Conservation (phyloP, 768 basidiomycete genomes). For the Mycena rebaudengoi region DNA sequence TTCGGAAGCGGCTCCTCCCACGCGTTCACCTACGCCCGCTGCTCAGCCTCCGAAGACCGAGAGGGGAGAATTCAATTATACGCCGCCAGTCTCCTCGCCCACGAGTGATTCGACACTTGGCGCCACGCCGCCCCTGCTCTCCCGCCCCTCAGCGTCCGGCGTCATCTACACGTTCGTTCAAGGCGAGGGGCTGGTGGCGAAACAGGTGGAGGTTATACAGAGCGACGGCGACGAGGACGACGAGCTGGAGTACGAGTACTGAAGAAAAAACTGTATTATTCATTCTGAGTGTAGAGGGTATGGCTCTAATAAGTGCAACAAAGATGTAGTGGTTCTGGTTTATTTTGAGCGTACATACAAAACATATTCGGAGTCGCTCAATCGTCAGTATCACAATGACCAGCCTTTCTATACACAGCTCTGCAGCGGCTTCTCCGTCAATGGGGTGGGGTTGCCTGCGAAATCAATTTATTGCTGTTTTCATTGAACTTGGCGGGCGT, state of each 20-base stretch:
- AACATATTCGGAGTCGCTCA: slow-evolving; percentile 42
- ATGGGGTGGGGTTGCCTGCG: slow-evolving; percentile 80
- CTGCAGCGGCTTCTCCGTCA: slow-evolving; percentile 73
- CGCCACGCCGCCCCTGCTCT: background rate
- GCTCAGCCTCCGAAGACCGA: background rate
- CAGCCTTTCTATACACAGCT: slow-evolving; percentile 64
- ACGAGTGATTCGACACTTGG: slow-evolving; percentile 16
- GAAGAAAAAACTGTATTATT: too few species aligned
- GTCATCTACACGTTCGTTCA: too few species aligned
- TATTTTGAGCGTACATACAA: too few species aligned
- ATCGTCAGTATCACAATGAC: slow-evolving; percentile 66
- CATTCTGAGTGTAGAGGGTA: too few species aligned
- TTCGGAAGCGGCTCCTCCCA: too few species aligned
- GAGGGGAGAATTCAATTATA: background rate
- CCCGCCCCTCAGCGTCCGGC: background rate
- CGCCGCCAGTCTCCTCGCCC: slow-evolving; percentile 12
- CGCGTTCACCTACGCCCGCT: background rate
- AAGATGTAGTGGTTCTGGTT: too few species aligned
- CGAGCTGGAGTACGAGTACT: background rate
- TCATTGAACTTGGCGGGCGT: too few species aligned
- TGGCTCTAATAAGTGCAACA: too few species aligned
- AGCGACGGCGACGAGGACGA: background rate
- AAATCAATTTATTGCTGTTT: background rate
- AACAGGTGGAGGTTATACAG: slow-evolving; percentile 12
- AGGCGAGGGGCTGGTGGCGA: background rate